phyloP scores from a whole-genome alignment of 2,329 filamentous ascomycete species.

The Alternaria triticimaculans region DNA sequence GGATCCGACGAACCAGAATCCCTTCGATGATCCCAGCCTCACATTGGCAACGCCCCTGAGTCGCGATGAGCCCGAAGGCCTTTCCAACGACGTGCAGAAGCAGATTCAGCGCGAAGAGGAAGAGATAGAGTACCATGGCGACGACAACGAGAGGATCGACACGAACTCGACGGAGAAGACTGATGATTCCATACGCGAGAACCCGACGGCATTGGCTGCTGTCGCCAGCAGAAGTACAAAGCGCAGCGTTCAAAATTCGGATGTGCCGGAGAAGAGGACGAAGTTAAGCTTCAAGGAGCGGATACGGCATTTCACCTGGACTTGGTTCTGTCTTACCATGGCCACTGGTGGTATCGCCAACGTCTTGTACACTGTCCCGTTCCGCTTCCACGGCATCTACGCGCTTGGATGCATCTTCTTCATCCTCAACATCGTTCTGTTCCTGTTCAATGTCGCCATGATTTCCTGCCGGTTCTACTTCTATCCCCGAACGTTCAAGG shows the following conservation, averaged over 20 bases:
- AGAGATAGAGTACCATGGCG: slow-evolving; percentile 1
- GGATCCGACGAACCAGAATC: slow-evolving; percentile 17
- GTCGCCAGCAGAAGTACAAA: slow-evolving; percentile 3
- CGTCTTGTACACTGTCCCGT: slow-evolving; percentile 59
- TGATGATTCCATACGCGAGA: not conserved
- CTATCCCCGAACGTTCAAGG: slow-evolving; percentile 72
- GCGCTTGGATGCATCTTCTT: slow-evolving; percentile 58
- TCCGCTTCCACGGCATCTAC: slow-evolving; percentile 54
- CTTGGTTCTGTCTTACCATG: slow-evolving; percentile 77
- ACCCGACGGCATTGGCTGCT: not conserved
- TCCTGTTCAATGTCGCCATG: slow-evolving; percentile 72
- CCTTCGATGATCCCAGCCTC: slow-evolving; percentile 28
- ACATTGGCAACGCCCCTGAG: slow-evolving; percentile 1
- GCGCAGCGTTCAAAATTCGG: not conserved
- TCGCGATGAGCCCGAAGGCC: not conserved
- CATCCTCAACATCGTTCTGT: slow-evolving; percentile 62
- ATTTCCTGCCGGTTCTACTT: slow-evolving; percentile 72
- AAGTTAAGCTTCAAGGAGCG: slow-evolving; percentile 57
- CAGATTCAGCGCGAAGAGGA: slow-evolving; percentile 4
- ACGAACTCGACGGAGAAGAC: slow-evolving; percentile 2
- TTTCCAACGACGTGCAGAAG: not conserved
- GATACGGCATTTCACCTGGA: slow-evolving; percentile 74
- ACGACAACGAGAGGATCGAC: not conserved
- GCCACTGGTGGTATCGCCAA: slow-evolving; percentile 67
- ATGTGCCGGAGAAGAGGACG: slow-evolving; percentile 7